Evolutionary conservation across 805 yeast genomes (phyloP), one percentile per base, ranked within the genome.

Genomic region (Kodamaea sagamina): DNA sequence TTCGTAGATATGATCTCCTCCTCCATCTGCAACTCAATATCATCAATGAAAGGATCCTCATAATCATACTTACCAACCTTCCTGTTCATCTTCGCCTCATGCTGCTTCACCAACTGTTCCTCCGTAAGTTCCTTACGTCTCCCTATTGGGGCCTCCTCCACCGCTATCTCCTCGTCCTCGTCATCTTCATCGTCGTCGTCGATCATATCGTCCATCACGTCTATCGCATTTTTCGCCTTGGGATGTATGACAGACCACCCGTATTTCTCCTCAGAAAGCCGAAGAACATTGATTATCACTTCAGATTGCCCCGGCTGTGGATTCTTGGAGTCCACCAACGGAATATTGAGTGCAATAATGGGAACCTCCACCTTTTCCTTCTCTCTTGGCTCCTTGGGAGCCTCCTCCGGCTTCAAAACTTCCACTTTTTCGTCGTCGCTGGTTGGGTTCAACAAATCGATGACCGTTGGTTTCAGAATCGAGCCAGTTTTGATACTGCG

Each of bases 21-120:
- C 64, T 93, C 99, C 86, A 93, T 86, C 44, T 81, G 77, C 53
- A 89, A 69, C 64, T 93, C 99, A 11, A 88, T 78, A 64, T 93
- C 99, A 66, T 93, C 99, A 46, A 93, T 93, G 57, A 93, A 93
- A 2, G 98, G 99, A 63, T 93, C 99, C 47, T 86, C 82, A 38
- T 79, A 72, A 60, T 93, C 99, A 63, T 93, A 93, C 58, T 87
- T 89, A 2, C 97, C 97, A 26, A 89, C 88, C 50, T 86, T 79
- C 41, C 89, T 77, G 55, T 84, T 84, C 74, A 71, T 68, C 59
- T 63, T 58, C 43, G 70, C 63, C 55, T 73, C 67, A 55, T 71
- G 75, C 51, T 68, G 64, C 45, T 67, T 58, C 47, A 74, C 64
- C 52, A 74, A 66, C 57, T 77, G 69, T 57, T 72, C 64, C 59